Base-by-base conservation (phyloP, 2,329 filamentous ascomycete species). In the Aspergillus luchuensis region DNA sequence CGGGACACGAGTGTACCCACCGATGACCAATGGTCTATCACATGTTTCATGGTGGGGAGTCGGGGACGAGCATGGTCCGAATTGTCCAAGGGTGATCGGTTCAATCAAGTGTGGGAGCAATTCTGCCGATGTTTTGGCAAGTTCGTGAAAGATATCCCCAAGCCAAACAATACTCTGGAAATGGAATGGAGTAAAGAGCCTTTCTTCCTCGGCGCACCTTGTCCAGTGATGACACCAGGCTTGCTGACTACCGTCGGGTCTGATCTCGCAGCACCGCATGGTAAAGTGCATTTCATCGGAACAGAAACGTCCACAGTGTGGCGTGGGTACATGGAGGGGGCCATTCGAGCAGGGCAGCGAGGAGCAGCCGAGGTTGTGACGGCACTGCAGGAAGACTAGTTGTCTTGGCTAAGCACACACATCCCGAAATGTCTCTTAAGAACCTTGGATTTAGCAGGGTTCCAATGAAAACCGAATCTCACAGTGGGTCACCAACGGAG, bases 1-100 rank as follows among this genome's bases (percentile, higher is more conserved):
- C 76, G 81, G 23, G 83, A 86, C 58, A 82, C 76, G 8, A 76
- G 74, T 52, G 68, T 72, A 33, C 62, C 63, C 7, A 50, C 52
- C 21, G 63, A 68, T 21, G 45, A 64, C 1, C 60, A 71, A 39
- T 75, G 67, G 59, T 69, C 69, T 10, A 66, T 81, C 48, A 79
- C 77, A 10, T 74, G 71, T 52, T 83, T 83, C 66, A 66, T 81
- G 33, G 66, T 64, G 1, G 77, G 79, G 1, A 69, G 72, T 0
- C 63, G 69, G 1, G 80, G 76, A 1, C 66, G 67, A 1, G 63
- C 52, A 2, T 79, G 77, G 76, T 65, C 69, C 1, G 28, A 43
- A 38, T 58, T 65, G 4, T 47, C 56, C 30, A 7, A 56, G 21
- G 8, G 48, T 45, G n/a, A 59, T 56, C 36, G 51, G 30, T 23